These are phyloP conservation scores for Nepenthes alata DNA, from an alignment of 179 eudicot species.

Conservation along the genomic window DNA sequence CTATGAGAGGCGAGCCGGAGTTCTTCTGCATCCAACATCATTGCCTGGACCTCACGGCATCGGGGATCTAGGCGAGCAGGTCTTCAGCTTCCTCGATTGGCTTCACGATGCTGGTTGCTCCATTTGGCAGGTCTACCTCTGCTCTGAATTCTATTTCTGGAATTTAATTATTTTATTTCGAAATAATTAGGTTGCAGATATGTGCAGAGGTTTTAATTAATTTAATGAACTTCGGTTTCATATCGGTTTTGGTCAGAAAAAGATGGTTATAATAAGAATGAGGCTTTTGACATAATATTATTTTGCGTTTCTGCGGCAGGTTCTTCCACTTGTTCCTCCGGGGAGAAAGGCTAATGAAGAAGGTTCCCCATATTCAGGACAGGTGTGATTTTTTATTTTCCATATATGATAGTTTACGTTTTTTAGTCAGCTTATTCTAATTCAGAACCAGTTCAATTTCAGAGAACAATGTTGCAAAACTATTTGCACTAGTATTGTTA, in stretches of 20 bases:
- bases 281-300: neutral
- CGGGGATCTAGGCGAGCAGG: slow-evolving; percentile 77
- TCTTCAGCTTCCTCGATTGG: slow-evolving; percentile 80
- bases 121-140: slow-evolving; percentile 71
- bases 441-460: too few species aligned
- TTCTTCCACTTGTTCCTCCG: slow-evolving; percentile 99
- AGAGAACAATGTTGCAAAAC: too few species aligned
- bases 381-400: slow-evolving; percentile 29
- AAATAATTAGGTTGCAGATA: neutral
- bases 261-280: neutral
- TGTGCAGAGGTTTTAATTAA: neutral
- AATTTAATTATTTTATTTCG: neutral
- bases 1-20: slow-evolving; percentile 58
- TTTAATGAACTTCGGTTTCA: too few species aligned
- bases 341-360: slow-evolving; percentile 82
- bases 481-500: too few species aligned
- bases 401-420: neutral
- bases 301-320: slow-evolving; percentile 29
- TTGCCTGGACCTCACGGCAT: slow-evolving; percentile 75
- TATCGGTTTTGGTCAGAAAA: too few species aligned
- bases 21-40: slow-evolving; percentile 88
- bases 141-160: neutral
- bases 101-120: slow-evolving; percentile 70
- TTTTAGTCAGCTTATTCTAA: neutral
- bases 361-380: slow-evolving; percentile 93